Conservation (phyloP, 73 alveolate species). For the Tetrahymena malaccensis region DNA sequence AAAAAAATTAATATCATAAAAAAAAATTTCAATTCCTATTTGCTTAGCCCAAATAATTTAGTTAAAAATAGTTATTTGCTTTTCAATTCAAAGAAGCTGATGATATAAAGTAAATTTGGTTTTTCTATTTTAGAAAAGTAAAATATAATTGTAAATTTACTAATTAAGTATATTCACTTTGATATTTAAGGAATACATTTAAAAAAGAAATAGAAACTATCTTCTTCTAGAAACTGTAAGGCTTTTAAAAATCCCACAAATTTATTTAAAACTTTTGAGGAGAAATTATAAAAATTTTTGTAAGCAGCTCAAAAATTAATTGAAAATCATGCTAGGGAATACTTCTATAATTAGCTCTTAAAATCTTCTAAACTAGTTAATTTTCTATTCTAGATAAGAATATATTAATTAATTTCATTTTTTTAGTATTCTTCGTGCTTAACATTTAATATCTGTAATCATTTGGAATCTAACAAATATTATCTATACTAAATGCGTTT, state of each 20-base stretch:
- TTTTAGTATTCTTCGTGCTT: no score
- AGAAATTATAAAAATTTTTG: background rate
- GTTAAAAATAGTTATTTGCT: background rate
- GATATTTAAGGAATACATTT: background rate
- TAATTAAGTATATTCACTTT: no score
- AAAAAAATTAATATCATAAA: no score
- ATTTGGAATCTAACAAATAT: no score
- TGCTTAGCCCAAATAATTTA: no score
- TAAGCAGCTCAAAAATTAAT: background rate
- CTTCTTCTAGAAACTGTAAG: background rate
- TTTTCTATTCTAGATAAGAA: background rate
- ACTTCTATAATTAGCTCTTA: background rate
- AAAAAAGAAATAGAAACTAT: background rate
- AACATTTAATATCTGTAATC: no score
- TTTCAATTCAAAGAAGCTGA: background rate
- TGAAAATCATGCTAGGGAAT: background rate
- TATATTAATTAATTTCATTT: no score
- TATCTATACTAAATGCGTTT: no score
- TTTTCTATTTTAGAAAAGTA: no score
- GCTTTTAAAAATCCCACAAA: background rate
- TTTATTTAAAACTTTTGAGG: background rate
- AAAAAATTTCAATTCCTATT: background rate
- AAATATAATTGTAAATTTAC: no score
- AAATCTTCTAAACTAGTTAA: background rate
- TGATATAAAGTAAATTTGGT: background rate